Conservation (phyloP, 106 monocot species). For the Dendrobium officinale region DNA sequence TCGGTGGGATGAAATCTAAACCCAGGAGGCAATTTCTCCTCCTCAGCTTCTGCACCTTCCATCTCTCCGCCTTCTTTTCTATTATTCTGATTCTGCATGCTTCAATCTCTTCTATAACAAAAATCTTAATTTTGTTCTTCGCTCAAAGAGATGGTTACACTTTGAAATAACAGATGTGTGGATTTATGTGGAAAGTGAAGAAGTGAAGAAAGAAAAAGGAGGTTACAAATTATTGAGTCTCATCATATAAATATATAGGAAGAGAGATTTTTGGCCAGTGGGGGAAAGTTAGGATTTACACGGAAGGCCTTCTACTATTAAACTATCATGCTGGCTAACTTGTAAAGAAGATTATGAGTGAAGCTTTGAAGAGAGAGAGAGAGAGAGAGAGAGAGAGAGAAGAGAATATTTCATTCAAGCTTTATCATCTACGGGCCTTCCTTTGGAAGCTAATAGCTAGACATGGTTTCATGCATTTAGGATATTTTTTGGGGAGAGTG, state of each 20-base stretch:
- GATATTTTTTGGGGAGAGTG: not conserved
- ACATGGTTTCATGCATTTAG: not conserved
- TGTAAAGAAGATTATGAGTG: not conserved
- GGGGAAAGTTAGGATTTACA: too few relatives aligned
- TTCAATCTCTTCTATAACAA: not conserved
- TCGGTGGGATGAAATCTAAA: conserved; percentile 66
- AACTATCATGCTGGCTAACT: not conserved
- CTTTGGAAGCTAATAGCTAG: not conserved
- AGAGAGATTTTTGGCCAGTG: not conserved
- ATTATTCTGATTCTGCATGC: not conserved
- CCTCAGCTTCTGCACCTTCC: conserved; percentile 10
- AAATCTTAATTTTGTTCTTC: too few relatives aligned
- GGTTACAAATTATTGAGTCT: not conserved
- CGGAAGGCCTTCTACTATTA: not conserved
- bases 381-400: not conserved
- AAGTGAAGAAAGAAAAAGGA: not conserved
- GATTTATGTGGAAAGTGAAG: too few relatives aligned
- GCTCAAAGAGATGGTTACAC: too few relatives aligned
- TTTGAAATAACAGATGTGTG: too few relatives aligned
- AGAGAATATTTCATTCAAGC: conserved; percentile 23
- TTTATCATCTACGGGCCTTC: conserved; percentile 35
- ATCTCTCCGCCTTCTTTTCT: conserved; percentile 7
- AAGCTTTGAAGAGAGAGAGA: not conserved
- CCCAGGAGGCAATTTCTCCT: conserved; percentile 41
- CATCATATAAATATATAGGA: not conserved